Evolutionary conservation across 192 early-diverging fungal species (phyloP).

Genomic region (Rhizophlyctis rosea): DNA sequence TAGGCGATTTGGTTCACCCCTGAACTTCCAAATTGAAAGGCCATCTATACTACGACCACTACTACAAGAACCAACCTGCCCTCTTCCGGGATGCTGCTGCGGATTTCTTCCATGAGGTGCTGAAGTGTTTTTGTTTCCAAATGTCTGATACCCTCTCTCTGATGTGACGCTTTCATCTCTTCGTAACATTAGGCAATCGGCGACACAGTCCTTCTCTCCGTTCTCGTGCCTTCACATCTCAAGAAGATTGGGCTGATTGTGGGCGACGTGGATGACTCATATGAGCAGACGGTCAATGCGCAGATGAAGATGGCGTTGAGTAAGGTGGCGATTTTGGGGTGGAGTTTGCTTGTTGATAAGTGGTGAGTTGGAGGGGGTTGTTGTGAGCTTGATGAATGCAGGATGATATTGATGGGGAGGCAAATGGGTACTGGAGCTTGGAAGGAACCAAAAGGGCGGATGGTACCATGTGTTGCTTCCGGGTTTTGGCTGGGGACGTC

Average conservation of each 20-base stretch:
- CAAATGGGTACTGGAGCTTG: no score
- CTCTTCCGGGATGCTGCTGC: constrained; percentile 26
- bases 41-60: constrained; percentile 35
- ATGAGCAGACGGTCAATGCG: constrained; percentile 28
- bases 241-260: constrained; percentile 28
- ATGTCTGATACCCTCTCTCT: no score
- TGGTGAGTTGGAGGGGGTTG: no score
- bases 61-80: constrained; percentile 25
- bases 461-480: no score
- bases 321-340: constrained; percentile 31
- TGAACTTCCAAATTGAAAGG: no score
- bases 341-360: constrained; percentile 30
- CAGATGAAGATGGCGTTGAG: constrained; percentile 33
- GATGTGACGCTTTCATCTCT: no score
- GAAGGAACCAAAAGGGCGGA: no score
- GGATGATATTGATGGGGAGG: no score
- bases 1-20: no score
- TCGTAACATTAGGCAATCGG: constrained; percentile 29
- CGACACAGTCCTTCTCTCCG: constrained; percentile 24
- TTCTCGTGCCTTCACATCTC: constrained; percentile 23
- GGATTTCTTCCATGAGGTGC: constrained; percentile 23
- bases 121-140: background rate
- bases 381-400: no score
- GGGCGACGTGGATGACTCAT: constrained; percentile 1
- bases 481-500: no score